Evolutionary conservation across 352 stramenopile species (phyloP).

Genomic region (Discostella stelligera): DNA sequence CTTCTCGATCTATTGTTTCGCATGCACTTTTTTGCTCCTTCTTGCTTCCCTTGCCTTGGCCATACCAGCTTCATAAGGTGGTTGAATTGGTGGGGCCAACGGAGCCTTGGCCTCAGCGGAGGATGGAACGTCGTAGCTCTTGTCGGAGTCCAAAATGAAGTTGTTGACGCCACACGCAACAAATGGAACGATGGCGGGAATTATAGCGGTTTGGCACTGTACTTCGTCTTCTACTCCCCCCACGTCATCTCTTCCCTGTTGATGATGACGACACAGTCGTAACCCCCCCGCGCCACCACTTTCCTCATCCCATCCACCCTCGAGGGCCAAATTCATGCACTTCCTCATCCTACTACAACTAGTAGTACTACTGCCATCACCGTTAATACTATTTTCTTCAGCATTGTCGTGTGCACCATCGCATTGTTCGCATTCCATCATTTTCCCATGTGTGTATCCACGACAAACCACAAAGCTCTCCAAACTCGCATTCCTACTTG

Average conservation of each 20-base stretch:
- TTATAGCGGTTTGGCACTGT: neutral
- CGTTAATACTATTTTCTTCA: neutral
- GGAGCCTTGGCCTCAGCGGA: slow-evolving; percentile 35
- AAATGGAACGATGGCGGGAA: slow-evolving; percentile 64
- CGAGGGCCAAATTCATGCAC: slow-evolving; percentile 46
- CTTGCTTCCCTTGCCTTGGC: slow-evolving; percentile 34
- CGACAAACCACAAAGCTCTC: slow-evolving; percentile 96
- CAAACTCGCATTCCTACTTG: slow-evolving; percentile 92
- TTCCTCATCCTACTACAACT: neutral
- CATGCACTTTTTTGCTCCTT: neutral
- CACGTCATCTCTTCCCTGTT: neutral
- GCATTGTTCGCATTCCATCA: slow-evolving; percentile 1
- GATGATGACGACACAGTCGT: neutral
- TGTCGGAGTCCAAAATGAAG: slow-evolving; percentile 72
- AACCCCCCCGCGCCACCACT: slow-evolving; percentile 43
- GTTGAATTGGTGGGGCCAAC: slow-evolving; percentile 61
- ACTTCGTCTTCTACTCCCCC: slow-evolving; percentile 1
- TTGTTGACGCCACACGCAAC: slow-evolving; percentile 53
- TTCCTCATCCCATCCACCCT: slow-evolving; percentile 46
- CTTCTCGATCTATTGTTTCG: neutral
- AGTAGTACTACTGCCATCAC: neutral
- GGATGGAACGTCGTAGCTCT: slow-evolving; percentile 63
- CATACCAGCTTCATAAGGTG: slow-evolving; percentile 56
- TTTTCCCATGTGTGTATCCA: slow-evolving; percentile 81
- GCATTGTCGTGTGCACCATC: neutral